phyloP scores from a whole-genome alignment of 257 asterid genomes.

The Linaria vulgaris region DNA sequence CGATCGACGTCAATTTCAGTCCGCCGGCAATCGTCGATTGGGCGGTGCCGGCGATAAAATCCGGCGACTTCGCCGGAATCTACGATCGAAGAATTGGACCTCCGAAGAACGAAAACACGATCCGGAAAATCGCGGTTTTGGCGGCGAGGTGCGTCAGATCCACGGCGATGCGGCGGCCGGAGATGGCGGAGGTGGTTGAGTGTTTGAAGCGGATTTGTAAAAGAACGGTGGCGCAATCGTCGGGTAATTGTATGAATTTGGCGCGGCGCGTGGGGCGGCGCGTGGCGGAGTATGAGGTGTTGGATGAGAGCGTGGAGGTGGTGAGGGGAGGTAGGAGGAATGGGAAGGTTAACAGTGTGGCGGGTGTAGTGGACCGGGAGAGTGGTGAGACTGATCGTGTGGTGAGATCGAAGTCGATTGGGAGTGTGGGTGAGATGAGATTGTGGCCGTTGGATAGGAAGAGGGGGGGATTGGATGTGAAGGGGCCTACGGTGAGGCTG shows the following conservation, averaged over 20 bases:
- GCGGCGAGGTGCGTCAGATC: constrained; percentile 74
- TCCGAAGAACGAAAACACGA: constrained; percentile 46
- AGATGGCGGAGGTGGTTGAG: constrained; percentile 73
- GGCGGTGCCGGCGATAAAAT: constrained; percentile 68
- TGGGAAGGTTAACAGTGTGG: constrained; percentile 58
- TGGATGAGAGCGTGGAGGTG: constrained; percentile 60
- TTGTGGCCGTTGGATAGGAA: constrained; percentile 42
- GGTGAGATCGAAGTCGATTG: constrained; percentile 63
- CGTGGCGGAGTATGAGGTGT: constrained; percentile 44
- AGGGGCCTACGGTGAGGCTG: constrained; percentile 51
- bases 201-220: constrained; percentile 43
- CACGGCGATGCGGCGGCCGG: constrained; percentile 61
- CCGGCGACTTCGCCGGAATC: constrained; percentile 45
- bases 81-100: constrained; percentile 59
- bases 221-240: constrained; percentile 21
- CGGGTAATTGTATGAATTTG: constrained; percentile 33
- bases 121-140: constrained; percentile 45
- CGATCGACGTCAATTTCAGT: constrained; percentile 72
- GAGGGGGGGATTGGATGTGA: constrained; percentile 51
- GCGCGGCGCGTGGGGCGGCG: constrained; percentile 60
- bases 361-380: constrained; percentile 23
- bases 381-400: constrained; percentile 37
- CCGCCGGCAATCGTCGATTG: constrained; percentile 86
- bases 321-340: constrained; percentile 49
- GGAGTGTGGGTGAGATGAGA: constrained; percentile 53